phyloP scores from a whole-genome alignment of 176 grass and related monocot species.

The Stipa capillata region DNA sequence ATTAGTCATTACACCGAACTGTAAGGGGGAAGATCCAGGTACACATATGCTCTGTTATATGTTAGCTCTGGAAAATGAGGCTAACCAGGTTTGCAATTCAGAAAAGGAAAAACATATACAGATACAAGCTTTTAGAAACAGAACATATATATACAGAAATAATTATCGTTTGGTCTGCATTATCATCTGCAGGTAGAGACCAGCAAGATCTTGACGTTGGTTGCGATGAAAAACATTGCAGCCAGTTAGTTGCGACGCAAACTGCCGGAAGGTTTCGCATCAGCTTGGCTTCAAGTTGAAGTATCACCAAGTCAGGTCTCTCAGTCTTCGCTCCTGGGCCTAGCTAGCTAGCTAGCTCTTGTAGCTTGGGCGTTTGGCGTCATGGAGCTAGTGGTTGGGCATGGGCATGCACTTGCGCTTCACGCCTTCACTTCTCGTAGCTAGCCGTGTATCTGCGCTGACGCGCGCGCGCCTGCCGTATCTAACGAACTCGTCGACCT shows the following conservation, averaged over 20 bases:
- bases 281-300: conserved; percentile 15
- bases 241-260: conserved; percentile 18
- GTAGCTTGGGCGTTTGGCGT: conserved; percentile 25
- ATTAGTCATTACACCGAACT: neutral
- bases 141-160: neutral
- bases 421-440: neutral
- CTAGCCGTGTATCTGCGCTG: neutral
- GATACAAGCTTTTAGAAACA: no score
- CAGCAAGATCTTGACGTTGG: neutral
- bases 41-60: neutral
- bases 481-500: neutral
- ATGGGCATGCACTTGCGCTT: neutral
- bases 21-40: neutral
- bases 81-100: neutral
- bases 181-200: neutral
- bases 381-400: conserved; percentile 21
- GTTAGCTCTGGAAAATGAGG: no score
- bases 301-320: neutral
- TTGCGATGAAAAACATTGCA: conserved; percentile 15
- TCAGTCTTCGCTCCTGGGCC: neutral
- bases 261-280: neutral
- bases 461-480: no score
- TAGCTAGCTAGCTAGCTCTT: neutral
- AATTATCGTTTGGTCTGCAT: neutral
- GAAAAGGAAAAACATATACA: no score